Evolutionary conservation across 2,329 filamentous ascomycete species (phyloP).

Genomic region (Verticillium nonalfalfae): DNA sequence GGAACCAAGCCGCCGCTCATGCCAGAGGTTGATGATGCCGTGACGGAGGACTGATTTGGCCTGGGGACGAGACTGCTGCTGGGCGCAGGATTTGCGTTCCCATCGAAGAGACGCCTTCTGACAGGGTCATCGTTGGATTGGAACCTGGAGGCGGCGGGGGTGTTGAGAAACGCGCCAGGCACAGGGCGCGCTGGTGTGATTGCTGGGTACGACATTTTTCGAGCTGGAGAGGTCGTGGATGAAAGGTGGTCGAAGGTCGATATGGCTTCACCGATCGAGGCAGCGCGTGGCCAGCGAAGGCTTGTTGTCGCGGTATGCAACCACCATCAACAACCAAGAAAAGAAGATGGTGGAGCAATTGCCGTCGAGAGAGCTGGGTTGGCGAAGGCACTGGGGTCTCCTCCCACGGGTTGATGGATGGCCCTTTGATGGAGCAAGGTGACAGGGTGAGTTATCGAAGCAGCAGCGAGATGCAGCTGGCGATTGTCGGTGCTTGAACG

Average conservation of each 20-base stretch:
- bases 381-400: background rate
- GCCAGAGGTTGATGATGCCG: conserved; percentile 10
- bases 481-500: background rate
- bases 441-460: background rate
- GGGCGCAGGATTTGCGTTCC: conserved; percentile 8
- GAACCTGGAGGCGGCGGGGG: conserved; percentile 51
- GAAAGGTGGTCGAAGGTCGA: background rate
- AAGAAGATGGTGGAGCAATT: background rate
- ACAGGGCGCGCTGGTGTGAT: conserved; percentile 65
- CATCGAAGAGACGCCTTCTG: conserved; percentile 44
- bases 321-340: background rate
- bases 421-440: background rate
- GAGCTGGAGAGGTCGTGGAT: conserved; percentile 12
- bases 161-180: conserved; percentile 71
- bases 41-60: conserved; percentile 13
- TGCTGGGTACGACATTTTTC: conserved; percentile 47
- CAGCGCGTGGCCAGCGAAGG: conserved; percentile 11
- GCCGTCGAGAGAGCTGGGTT: background rate
- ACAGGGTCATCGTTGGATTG: conserved; percentile 31
- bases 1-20: conserved; percentile 21
- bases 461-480: background rate
- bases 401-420: background rate
- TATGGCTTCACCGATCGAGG: conserved; percentile 5
- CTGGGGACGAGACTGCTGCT: conserved; percentile 5
- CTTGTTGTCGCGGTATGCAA: conserved; percentile 14